Evolutionary conservation across 371 early-diverging fungal species (phyloP).

Genomic region (Lichtheimia ornata): DNA sequence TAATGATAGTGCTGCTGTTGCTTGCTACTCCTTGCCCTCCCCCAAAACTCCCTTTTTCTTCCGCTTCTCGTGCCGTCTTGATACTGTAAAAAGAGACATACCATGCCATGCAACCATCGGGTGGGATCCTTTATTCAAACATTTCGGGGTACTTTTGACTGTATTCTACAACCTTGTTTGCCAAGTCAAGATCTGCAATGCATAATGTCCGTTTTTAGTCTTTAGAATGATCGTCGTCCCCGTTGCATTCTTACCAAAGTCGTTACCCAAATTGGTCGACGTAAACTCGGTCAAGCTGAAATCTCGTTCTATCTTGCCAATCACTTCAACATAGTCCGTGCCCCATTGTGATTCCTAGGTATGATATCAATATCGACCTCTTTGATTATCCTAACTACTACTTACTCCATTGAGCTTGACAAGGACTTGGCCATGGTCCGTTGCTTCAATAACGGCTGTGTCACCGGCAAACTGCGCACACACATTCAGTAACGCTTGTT

Average conservation of each 20-base stretch:
- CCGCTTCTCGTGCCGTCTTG: not conserved
- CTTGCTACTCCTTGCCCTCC: not conserved
- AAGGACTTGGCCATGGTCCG: conserved; percentile 52
- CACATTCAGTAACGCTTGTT: too few relatives aligned
- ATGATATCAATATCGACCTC: not conserved
- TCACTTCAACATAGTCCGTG: conserved; percentile 43
- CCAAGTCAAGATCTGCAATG: conserved; percentile 38
- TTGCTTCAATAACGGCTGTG: conserved; percentile 51
- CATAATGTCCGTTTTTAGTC: not conserved
- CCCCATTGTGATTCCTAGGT: conserved; percentile 47
- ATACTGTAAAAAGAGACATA: conserved; percentile 5
- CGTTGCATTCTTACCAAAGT: conserved; percentile 27
- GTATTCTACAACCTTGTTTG: conserved; percentile 45
- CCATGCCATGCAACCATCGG: not conserved
- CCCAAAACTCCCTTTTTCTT: not conserved
- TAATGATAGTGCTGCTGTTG: too few relatives aligned
- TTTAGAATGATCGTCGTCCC: not conserved
- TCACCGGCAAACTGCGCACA: conserved; percentile 50
- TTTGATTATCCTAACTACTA: not conserved
- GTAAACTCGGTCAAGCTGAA: conserved; percentile 44
- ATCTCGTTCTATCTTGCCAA: conserved; percentile 44
- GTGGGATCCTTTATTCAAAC: conserved; percentile 31
- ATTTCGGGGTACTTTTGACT: conserved; percentile 42
- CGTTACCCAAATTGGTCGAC: conserved; percentile 39
- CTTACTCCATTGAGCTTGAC: conserved; percentile 56